Evolutionary conservation across 164 flowering plant genomes (phyloP), one percentile per base, ranked within the genome.

Genomic region (Aristolochia contorta): DNA sequence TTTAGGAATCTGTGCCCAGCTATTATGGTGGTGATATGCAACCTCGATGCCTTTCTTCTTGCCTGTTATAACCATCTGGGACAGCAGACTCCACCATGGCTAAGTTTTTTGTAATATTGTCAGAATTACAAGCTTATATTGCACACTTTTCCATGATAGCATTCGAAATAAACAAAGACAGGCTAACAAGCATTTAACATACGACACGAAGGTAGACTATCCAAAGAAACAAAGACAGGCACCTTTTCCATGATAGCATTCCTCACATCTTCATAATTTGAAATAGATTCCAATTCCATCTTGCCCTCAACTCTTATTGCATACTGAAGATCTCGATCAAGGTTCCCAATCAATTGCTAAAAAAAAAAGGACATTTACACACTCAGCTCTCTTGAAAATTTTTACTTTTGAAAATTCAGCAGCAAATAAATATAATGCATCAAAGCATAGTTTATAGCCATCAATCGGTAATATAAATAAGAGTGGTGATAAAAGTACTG

Each of bases 301-400:
- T 91, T 91, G 24, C 97, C 97, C 83, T 94, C 99, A 58, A 94
- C 99, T 73, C 65, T 75, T 57, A 94, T 82, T 19, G 97, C 97
- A 84, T 91, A 89, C 71, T 90, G 89, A 68, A 94, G 82, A 78
- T 94, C 99, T 21, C 99, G 87, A 74, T 91, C 99, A 65, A 94
- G 91, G 67, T 91, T 94, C 43, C 61, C 62, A 43, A 91, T 74
- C 49, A 94, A 72, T 84, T 68, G 88, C 97, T 93, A 85, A 25
- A 69, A 66, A 60, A 20, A 63, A 47, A 56, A 51, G 15, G 51
- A 59, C 56, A 30, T 57, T 14, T 47, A 37, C 33, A 12, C 33
- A 37, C n/a, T 10, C 9, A 12, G 47, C 6, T 7, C 33, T 27
- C 46, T 13, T 41, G 4, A 56, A 25, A 27, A 56, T 16, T 6